Conservation (phyloP, 202 grass and related monocot genomes). For the Sporobolus alterniflorus region DNA sequence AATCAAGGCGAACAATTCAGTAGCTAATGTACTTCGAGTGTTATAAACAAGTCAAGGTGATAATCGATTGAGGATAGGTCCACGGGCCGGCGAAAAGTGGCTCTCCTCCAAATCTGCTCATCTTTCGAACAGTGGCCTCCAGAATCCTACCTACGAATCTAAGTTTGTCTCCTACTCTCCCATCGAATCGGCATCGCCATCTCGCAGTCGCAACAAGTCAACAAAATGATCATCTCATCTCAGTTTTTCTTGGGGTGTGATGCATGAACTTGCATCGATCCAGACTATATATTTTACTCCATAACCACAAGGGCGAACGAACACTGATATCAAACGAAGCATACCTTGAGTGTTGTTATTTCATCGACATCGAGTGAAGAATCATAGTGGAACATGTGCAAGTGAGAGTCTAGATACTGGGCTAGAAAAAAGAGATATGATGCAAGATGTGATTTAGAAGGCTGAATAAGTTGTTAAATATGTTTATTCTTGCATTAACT, state of each 20-base stretch:
- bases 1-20: background rate
- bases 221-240: background rate
- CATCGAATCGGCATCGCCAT: background rate
- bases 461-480: slow-evolving; percentile 1
- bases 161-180: slow-evolving; percentile 5
- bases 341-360: too few relatives aligned
- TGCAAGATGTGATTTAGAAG: slow-evolving; percentile 18
- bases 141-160: background rate
- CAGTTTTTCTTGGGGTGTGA: background rate
- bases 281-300: background rate
- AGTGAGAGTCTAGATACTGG: slow-evolving; percentile 20
- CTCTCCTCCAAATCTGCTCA: background rate
- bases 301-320: background rate
- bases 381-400: too few relatives aligned
- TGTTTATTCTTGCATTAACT: background rate
- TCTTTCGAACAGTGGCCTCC: background rate
- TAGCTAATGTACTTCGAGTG: background rate
- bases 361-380: too few relatives aligned
- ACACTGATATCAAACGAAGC: too few relatives aligned
- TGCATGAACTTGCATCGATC: background rate
- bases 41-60: slow-evolving; percentile 1
- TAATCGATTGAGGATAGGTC: background rate
- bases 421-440: background rate
- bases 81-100: slow-evolving; percentile 4
- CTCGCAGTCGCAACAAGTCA: background rate